Evolutionary conservation across 257 asterid genomes (phyloP).

Genomic region (Przewalskia tangutica): DNA sequence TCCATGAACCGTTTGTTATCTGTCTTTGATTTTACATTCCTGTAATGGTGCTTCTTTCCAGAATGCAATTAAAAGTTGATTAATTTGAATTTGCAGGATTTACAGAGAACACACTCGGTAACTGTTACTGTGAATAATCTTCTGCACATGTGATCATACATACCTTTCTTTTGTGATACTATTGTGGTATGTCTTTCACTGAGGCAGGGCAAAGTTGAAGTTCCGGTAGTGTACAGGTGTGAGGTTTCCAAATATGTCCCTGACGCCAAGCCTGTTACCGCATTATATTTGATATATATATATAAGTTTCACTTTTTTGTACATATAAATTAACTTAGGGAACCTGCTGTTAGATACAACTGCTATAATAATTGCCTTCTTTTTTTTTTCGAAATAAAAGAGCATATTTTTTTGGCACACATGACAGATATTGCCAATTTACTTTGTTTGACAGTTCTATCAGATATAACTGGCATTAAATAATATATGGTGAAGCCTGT

Average conservation of each 20-base stretch:
- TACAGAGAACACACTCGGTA: constrained; percentile 63
- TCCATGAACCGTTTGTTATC: neutral
- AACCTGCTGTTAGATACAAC: neutral
- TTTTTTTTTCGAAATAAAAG: neutral
- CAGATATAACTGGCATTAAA: neutral
- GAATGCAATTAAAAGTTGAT: neutral
- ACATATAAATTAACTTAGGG: neutral
- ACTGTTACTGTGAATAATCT: constrained; percentile 61
- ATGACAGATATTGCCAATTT: neutral
- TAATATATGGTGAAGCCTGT: neutral
- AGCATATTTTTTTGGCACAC: neutral
- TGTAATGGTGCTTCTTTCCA: neutral
- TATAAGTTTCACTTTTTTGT: neutral
- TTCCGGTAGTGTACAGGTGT: neutral
- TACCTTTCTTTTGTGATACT: neutral
- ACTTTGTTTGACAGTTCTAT: neutral
- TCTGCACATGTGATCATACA: constrained; percentile 39
- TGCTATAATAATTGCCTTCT: neutral
- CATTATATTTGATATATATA: constrained; percentile 1
- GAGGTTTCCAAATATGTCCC: neutral
- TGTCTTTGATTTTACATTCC: neutral
- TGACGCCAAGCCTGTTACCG: neutral
- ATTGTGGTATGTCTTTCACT: neutral
- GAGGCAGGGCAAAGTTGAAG: neutral
- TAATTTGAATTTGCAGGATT: constrained; percentile 40